Conservation (phyloP, 805 yeast genomes). For the Saturnispora quitensis region DNA sequence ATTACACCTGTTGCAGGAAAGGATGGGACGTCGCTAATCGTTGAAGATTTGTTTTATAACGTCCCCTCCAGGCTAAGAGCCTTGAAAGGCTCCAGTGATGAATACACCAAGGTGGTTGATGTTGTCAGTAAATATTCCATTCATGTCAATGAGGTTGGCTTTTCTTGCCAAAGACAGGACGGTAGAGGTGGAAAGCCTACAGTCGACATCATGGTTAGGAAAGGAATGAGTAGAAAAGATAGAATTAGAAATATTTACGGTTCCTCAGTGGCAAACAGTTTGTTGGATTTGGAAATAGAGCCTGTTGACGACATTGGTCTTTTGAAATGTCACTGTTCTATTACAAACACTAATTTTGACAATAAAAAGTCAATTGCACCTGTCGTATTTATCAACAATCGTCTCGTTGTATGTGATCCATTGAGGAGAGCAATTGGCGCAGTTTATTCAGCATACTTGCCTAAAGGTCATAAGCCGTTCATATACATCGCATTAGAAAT, state of each 20-base stretch:
- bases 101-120: conserved; percentile 67
- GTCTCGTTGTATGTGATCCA: conserved; percentile 79
- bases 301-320: conserved; percentile 41
- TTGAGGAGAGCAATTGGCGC: conserved; percentile 57
- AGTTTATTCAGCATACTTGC: conserved; percentile 56
- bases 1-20: conserved; percentile 80
- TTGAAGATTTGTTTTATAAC: conserved; percentile 86
- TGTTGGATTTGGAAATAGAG: conserved; percentile 39
- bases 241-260: conserved; percentile 73
- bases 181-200: conserved; percentile 39
- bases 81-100: conserved; percentile 59
- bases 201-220: conserved; percentile 52
- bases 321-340: conserved; percentile 42
- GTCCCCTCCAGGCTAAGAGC: conserved; percentile 70
- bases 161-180: conserved; percentile 73
- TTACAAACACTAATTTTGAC: conserved; percentile 63
- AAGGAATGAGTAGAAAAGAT: conserved; percentile 44
- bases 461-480: conserved; percentile 72
- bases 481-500: conserved; percentile 65
- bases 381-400: conserved; percentile 74
- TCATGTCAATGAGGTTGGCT: conserved; percentile 59
- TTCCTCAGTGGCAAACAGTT: conserved; percentile 51
- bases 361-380: conserved; percentile 60
- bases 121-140: conserved; percentile 78
- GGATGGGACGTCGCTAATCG: conserved; percentile 74